A percentile compares a stretch with the other conserved stretches of the same genome.
Conservation (phyloP, 352 stramenopile genomes). For the Pythium rhizo-oryzae region DNA sequence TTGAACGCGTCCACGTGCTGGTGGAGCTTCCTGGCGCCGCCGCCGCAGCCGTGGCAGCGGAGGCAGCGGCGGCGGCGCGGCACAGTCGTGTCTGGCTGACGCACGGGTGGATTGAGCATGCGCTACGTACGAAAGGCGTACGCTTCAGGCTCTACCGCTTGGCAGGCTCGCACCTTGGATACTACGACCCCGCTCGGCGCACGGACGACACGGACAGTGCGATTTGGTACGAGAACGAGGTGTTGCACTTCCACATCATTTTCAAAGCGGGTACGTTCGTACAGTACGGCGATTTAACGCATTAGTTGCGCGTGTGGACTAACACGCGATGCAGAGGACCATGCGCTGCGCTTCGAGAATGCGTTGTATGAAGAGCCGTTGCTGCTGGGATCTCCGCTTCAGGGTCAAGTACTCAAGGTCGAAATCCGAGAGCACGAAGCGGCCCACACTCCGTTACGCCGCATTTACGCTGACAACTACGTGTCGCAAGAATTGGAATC, state of each 20-base stretch:
- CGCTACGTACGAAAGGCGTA: constrained; percentile 11
- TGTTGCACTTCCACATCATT: constrained; percentile 19
- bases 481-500: constrained; percentile 21
- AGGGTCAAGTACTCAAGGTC: no score
- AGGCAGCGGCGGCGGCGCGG: no score
- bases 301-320: no score
- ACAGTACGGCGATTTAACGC: constrained; percentile 1
- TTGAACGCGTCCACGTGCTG: no score
- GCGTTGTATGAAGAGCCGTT: constrained; percentile 18
- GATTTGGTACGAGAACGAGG: constrained; percentile 24
- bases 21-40: no score
- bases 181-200: constrained; percentile 27
- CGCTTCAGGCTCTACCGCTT: constrained; percentile 21
- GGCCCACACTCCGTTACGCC: no score
- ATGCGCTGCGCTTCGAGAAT: constrained; percentile 27
- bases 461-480: constrained; percentile 20
- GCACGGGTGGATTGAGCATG: constrained; percentile 22
- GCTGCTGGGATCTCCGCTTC: background rate
- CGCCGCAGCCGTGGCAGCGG: no score
- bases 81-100: constrained; percentile 25
- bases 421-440: no score
- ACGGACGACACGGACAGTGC: constrained; percentile 13
- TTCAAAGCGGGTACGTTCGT: constrained; percentile 21
- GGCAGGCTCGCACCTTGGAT: constrained; percentile 23
- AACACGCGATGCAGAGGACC: constrained; percentile 12